Percentiles rank a stretch among this genome's conserved stretches.
phyloP scores from a whole-genome alignment of 2,329 filamentous ascomycete species.

The Parafenestella ontariensis region DNA sequence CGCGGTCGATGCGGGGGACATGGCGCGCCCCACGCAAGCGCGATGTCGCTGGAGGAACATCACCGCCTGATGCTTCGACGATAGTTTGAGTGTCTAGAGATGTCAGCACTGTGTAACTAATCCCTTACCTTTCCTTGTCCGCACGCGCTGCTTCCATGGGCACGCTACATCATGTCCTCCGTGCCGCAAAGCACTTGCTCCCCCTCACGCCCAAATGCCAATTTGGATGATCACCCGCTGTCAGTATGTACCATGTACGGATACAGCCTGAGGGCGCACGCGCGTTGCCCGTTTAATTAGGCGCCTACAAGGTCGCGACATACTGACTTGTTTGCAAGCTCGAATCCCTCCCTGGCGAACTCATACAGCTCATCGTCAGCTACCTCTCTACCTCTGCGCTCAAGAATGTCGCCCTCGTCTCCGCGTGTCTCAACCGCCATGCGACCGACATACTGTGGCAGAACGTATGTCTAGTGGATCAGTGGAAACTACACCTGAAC shows the following conservation, averaged over 20 bases:
- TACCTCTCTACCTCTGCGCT: conserved; percentile 43
- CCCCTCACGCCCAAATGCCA: neutral
- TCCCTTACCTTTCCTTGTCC: neutral
- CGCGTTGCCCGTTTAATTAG: neutral
- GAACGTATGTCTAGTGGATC: conserved; percentile 51
- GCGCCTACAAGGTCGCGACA: neutral
- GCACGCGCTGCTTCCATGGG: neutral
- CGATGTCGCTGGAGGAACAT: neutral
- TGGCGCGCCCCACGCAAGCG: neutral
- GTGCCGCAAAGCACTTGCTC: conserved; percentile 3
- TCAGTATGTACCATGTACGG: conserved; percentile 7
- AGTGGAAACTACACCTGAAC: conserved; percentile 38
- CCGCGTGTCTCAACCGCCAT: conserved; percentile 44
- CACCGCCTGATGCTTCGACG: neutral
- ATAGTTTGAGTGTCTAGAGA: neutral
- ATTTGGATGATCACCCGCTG: neutral
- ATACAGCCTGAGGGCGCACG: neutral
- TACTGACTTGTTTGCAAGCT: conserved; percentile 24
- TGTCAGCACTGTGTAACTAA: neutral
- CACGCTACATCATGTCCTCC: neutral
- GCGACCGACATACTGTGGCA: conserved; percentile 51
- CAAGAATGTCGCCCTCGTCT: conserved; percentile 42
- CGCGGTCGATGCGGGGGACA: neutral
- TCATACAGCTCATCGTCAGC: conserved; percentile 50
- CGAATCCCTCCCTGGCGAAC: conserved; percentile 50